These are phyloP conservation scores for Oleoguttula mirabilis DNA, from an alignment of 495 filamentous ascomycete species.

Conservation along the genomic window DNA sequence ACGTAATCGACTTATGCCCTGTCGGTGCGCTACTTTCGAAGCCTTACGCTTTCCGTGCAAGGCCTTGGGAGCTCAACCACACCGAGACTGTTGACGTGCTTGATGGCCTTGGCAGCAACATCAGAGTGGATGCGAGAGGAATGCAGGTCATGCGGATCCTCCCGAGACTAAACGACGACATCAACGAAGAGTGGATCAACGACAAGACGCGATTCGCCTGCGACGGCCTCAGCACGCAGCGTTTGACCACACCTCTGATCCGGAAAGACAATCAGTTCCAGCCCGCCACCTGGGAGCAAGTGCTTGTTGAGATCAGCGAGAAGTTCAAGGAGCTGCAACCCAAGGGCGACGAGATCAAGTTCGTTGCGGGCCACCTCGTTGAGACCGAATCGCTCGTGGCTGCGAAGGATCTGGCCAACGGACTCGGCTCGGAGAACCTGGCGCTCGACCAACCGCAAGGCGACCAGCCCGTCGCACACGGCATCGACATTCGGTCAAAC, in stretches of 20 bases:
- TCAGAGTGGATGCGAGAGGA: constrained; percentile 84
- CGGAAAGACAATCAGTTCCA: constrained; percentile 78
- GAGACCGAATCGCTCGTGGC: constrained; percentile 89
- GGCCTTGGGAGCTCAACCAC: constrained; percentile 91
- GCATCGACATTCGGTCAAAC: constrained; percentile 85
- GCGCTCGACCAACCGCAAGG: constrained; percentile 82
- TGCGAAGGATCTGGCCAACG: constrained; percentile 93
- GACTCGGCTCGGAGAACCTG: constrained; percentile 89
- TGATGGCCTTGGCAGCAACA: constrained; percentile 85
- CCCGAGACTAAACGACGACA: constrained; percentile 86
- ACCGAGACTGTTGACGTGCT: constrained; percentile 89
- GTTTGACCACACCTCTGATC: constrained; percentile 82
- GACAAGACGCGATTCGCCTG: constrained; percentile 96
- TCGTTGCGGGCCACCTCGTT: constrained; percentile 75
- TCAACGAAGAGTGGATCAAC: constrained; percentile 99
- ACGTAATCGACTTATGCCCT: constrained; percentile 95
- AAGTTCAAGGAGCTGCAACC: constrained; percentile 64
- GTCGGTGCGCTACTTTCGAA: constrained; percentile 94
- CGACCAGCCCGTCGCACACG: constrained; percentile 73
- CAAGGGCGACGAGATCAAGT: constrained; percentile 89
- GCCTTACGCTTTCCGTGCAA: constrained; percentile 91
- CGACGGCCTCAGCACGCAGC: constrained; percentile 91
- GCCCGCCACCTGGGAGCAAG: constrained; percentile 89
- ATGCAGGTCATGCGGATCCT: constrained; percentile 91
- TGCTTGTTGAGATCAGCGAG: constrained; percentile 67